Conservation (phyloP, 257 asterid genomes). For the Plantago elongata region DNA sequence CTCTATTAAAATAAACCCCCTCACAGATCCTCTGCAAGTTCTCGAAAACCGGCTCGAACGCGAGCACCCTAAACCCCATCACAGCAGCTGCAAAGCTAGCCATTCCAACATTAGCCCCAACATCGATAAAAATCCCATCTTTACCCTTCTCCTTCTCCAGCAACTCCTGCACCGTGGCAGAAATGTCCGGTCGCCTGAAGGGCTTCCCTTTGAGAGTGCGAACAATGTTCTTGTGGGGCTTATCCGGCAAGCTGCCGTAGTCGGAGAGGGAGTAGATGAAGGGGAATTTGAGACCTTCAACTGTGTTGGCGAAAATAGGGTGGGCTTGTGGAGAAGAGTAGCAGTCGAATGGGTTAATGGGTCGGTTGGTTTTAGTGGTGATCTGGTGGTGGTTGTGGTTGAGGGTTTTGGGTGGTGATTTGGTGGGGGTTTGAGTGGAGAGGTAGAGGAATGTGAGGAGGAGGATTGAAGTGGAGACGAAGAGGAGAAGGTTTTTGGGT, state of each 20-base stretch:
- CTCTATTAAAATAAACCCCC: slow-evolving; percentile 81
- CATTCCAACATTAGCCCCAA: slow-evolving; percentile 98
- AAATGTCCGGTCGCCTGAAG: slow-evolving; percentile 83
- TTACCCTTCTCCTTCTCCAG: slow-evolving; percentile 49
- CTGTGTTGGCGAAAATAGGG: slow-evolving; percentile 85
- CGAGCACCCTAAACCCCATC: slow-evolving; percentile 88
- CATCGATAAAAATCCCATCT: slow-evolving; percentile 69
- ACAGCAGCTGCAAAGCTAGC: slow-evolving; percentile 94
- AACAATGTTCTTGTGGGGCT: slow-evolving; percentile 94
- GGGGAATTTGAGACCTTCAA: slow-evolving; percentile 90
- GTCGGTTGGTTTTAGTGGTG: slow-evolving; percentile 22
- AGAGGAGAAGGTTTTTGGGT: slow-evolving; percentile 63
- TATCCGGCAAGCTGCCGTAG: slow-evolving; percentile 75
- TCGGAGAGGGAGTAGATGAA: slow-evolving; percentile 84
- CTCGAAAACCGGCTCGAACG: slow-evolving; percentile 97
- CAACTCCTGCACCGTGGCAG: slow-evolving; percentile 77
- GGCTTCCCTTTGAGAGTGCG: slow-evolving; percentile 84
- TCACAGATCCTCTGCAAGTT: slow-evolving; percentile 94
- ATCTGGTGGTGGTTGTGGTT: neutral
- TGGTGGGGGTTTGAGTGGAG: slow-evolving; percentile 58
- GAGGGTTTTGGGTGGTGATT: slow-evolving; percentile 19
- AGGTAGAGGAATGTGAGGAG: slow-evolving; percentile 66
- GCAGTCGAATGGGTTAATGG: slow-evolving; percentile 70
- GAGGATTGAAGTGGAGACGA: slow-evolving; percentile 64
- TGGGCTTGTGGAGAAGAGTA: slow-evolving; percentile 69